Evolutionary conservation across 2,329 filamentous ascomycete species (phyloP).

Genomic region (Exophiala oligosperma): DNA sequence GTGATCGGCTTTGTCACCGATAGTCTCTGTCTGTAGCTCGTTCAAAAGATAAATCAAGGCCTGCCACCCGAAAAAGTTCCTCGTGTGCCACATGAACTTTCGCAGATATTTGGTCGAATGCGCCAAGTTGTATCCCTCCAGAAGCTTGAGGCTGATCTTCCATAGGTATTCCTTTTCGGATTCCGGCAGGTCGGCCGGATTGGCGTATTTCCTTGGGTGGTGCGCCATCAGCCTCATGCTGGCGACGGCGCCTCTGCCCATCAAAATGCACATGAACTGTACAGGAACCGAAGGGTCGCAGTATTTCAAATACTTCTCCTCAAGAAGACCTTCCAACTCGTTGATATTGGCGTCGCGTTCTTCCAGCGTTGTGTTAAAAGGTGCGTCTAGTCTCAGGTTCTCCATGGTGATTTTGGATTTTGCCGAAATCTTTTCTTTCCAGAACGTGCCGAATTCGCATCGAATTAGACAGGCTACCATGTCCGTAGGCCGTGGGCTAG

Average conservation of each 20-base stretch:
- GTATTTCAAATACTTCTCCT: constrained; percentile 56
- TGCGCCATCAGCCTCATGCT: constrained; percentile 48
- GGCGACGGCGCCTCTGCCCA: constrained; percentile 45
- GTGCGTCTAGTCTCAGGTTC: constrained; percentile 15
- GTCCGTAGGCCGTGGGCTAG: constrained; percentile 55
- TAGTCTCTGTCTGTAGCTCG: constrained; percentile 39
- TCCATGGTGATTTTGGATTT: constrained; percentile 11
- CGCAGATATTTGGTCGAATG: constrained; percentile 41
- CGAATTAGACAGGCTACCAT: constrained; percentile 61
- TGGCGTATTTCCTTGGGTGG: constrained; percentile 41
- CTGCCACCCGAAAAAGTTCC: constrained; percentile 54
- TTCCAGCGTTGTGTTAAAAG: constrained; percentile 32
- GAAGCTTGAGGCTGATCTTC: constrained; percentile 38
- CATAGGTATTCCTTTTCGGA: constrained; percentile 43
- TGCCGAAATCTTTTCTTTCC: constrained; percentile 33
- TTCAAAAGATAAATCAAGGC: constrained; percentile 52
- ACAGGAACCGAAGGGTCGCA: constrained; percentile 51
- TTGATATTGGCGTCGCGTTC: constrained; percentile 39
- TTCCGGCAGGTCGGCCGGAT: constrained; percentile 32
- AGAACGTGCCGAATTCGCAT: constrained; percentile 59
- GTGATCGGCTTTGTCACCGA: constrained; percentile 37
- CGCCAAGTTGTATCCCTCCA: constrained; percentile 42
- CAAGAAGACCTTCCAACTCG: constrained; percentile 52
- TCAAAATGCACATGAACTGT: constrained; percentile 46
- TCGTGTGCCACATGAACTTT: constrained; percentile 48